Percentiles rank a stretch among this genome's conserved stretches.
Evolutionary conservation across 2,329 filamentous ascomycete species (phyloP).

Genomic region (Botrytis squamosa): DNA sequence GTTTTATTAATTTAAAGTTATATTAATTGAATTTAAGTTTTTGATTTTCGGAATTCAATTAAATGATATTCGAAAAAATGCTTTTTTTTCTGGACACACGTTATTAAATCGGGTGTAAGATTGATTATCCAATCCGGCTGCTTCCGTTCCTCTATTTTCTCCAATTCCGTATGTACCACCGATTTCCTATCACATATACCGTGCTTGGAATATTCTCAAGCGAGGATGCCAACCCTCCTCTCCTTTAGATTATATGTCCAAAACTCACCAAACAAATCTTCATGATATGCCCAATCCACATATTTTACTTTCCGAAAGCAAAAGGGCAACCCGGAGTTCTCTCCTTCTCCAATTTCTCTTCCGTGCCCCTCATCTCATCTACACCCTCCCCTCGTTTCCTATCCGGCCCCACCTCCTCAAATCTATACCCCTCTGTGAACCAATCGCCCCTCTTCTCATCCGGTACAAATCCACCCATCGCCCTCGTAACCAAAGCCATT

Average conservation of each 20-base stretch:
- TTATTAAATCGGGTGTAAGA: background rate
- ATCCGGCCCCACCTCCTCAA: slow-evolving; percentile 60
- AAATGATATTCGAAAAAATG: too few relatives aligned
- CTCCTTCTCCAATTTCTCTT: slow-evolving; percentile 40
- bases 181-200: background rate
- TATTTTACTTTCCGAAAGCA: slow-evolving; percentile 1
- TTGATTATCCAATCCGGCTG: background rate
- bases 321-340: slow-evolving; percentile 52
- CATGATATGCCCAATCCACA: background rate
- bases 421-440: slow-evolving; percentile 46
- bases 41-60: too few relatives aligned
- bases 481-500: slow-evolving; percentile 48
- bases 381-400: slow-evolving; percentile 51
- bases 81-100: too few relatives aligned
- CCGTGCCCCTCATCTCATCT: slow-evolving; percentile 47
- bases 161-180: background rate
- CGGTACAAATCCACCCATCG: slow-evolving; percentile 48
- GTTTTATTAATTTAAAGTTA: too few relatives aligned
- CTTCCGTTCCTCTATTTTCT: background rate
- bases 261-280: background rate
- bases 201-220: background rate
- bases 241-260: background rate
- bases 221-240: background rate
- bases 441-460: slow-evolving; percentile 45
- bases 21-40: too few relatives aligned